A percentile compares a stretch with the other conserved stretches of the same genome.
These are phyloP conservation scores for Paraconiothyrium sp. DNA, from an alignment of 2,329 filamentous ascomycete genomes.

Conservation along the genomic window DNA sequence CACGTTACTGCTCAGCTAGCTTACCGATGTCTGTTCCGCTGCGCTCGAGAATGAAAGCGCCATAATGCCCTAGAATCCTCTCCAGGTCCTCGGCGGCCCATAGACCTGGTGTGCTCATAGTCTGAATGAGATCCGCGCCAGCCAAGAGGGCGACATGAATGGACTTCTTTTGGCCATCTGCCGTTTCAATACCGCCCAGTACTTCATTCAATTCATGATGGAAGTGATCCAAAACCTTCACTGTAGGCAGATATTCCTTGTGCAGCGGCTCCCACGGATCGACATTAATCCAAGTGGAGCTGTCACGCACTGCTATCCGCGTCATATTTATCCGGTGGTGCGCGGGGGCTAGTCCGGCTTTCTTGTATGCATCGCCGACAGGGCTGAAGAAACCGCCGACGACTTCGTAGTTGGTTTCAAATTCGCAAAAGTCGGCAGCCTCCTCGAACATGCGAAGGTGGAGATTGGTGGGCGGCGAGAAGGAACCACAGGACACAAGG, in stretches of 20 bases:
- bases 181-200: conserved; percentile 75
- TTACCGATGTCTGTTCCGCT: conserved; percentile 79
- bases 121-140: conserved; percentile 66
- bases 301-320: conserved; percentile 78
- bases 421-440: conserved; percentile 80
- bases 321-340: conserved; percentile 86
- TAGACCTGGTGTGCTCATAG: conserved; percentile 65
- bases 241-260: conserved; percentile 86
- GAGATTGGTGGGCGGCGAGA: conserved; percentile 78
- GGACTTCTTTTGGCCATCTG: conserved; percentile 71
- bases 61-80: conserved; percentile 85
- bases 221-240: conserved; percentile 89
- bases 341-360: conserved; percentile 78
- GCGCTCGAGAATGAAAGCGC: conserved; percentile 87
- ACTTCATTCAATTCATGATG: conserved; percentile 87
- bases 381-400: conserved; percentile 85
- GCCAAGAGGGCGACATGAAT: conserved; percentile 83
- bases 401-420: conserved; percentile 78
- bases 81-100: conserved; percentile 88
- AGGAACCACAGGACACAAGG: conserved; percentile 74
- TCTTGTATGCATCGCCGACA: conserved; percentile 81
- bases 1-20: neutral
- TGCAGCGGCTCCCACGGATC: conserved; percentile 77
- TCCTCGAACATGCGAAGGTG: conserved; percentile 90
- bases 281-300: conserved; percentile 54